Conservation (phyloP, 1,284 basidiomycete species). For the Ustilago trichophora region DNA sequence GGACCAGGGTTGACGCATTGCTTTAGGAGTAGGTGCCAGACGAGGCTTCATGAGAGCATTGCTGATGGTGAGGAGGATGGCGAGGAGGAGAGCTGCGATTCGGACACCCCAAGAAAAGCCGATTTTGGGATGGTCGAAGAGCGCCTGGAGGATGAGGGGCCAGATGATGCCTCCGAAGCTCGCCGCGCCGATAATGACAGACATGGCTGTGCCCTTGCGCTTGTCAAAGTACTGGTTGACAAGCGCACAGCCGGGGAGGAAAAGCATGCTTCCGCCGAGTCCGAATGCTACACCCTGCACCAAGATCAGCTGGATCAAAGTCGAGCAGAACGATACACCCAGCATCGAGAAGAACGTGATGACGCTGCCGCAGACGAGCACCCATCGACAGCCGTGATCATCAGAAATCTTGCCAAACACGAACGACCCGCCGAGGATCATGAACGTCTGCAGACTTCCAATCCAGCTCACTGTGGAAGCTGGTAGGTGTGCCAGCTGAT, state of each 20-base stretch:
- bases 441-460: slow-evolving; percentile 43
- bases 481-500: slow-evolving; percentile 28
- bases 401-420: slow-evolving; percentile 47
- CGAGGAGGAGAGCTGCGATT: slow-evolving; percentile 31
- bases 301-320: slow-evolving; percentile 24
- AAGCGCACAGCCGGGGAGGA: slow-evolving; percentile 39
- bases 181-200: slow-evolving; percentile 40
- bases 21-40: slow-evolving; percentile 10
- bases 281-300: slow-evolving; percentile 38
- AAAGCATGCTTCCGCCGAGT: slow-evolving; percentile 41
- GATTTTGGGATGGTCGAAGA: slow-evolving; percentile 28
- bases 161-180: slow-evolving; percentile 46
- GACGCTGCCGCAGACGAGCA: slow-evolving; percentile 25
- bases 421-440: slow-evolving; percentile 33
- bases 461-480: slow-evolving; percentile 40
- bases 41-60: slow-evolving; percentile 34
- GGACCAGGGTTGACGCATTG: slow-evolving; percentile 25
- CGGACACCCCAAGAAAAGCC: slow-evolving; percentile 39
- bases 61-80: slow-evolving; percentile 29
- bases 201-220: slow-evolving; percentile 35
- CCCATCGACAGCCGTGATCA: slow-evolving; percentile 29
- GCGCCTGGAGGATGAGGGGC: slow-evolving; percentile 25
- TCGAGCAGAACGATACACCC: slow-evolving; percentile 30
- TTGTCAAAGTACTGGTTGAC: slow-evolving; percentile 48
- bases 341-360: slow-evolving; percentile 42